Evolutionary conservation across 2,329 filamentous ascomycete genomes (phyloP).

Genomic region (Ambrosiella beaveri): DNA sequence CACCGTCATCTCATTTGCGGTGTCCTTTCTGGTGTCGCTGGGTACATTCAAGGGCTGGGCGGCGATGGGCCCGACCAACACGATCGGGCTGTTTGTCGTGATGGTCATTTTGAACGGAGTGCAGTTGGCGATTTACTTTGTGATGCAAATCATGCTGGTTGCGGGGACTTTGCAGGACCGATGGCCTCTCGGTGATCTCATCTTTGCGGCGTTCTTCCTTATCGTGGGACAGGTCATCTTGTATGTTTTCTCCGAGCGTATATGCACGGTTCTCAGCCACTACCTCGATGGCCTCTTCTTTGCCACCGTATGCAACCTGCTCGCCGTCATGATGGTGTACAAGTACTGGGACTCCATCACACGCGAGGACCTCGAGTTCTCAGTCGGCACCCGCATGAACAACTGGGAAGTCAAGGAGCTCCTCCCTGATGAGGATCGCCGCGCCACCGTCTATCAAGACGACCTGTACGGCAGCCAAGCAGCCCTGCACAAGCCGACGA

Average conservation of each 20-base stretch:
- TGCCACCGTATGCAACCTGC: conserved; percentile 78
- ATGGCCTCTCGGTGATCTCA: conserved; percentile 86
- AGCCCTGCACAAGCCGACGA: background rate
- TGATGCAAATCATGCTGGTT: conserved; percentile 78
- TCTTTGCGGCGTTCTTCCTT: conserved; percentile 82
- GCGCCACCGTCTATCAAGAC: conserved; percentile 54
- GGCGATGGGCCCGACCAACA: conserved; percentile 69
- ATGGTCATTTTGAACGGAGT: conserved; percentile 83
- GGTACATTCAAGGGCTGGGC: conserved; percentile 88
- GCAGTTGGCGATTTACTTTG: conserved; percentile 67
- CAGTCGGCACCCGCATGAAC: conserved; percentile 83
- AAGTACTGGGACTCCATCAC: conserved; percentile 99
- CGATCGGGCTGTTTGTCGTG: conserved; percentile 76
- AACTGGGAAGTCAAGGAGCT: conserved; percentile 98
- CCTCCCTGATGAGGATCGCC: conserved; percentile 62
- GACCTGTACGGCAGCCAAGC: conserved; percentile 31
- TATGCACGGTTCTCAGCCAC: conserved; percentile 73
- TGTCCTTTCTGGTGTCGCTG: conserved; percentile 74
- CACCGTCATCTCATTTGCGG: conserved; percentile 64
- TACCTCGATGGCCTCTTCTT: conserved; percentile 93
- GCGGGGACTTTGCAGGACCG: conserved; percentile 80
- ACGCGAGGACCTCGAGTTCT: conserved; percentile 94
- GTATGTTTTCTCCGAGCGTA: conserved; percentile 71
- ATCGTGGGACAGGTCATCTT: conserved; percentile 81
- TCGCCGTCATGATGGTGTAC: conserved; percentile 99